These are phyloP conservation scores for Geopyxis carbonaria DNA, from an alignment of 495 filamentous ascomycete species.

Conservation along the genomic window DNA sequence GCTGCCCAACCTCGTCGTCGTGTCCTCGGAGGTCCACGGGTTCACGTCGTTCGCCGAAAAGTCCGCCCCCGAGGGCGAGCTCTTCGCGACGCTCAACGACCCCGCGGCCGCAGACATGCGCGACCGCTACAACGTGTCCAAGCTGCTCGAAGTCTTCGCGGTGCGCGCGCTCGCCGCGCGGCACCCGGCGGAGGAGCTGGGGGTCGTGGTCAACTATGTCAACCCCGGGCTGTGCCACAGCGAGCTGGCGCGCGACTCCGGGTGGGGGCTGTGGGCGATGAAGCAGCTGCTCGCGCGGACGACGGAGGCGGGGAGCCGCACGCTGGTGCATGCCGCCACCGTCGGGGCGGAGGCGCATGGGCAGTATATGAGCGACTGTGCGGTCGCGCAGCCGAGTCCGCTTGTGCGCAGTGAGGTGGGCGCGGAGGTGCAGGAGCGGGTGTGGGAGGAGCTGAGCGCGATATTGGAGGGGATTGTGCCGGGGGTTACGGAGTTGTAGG, in stretches of 20 bases:
- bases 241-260: slow-evolving; percentile 27
- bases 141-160: slow-evolving; percentile 36
- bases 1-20: slow-evolving; percentile 25
- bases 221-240: slow-evolving; percentile 39
- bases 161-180: slow-evolving; percentile 31
- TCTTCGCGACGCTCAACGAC: not conserved
- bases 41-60: slow-evolving; percentile 5
- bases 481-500: too few species aligned
- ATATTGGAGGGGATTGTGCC: too few species aligned
- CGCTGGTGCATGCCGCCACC: too few species aligned
- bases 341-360: too few species aligned
- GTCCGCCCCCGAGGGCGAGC: not conserved
- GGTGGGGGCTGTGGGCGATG: too few species aligned
- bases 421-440: too few species aligned
- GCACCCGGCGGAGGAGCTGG: slow-evolving; percentile 13
- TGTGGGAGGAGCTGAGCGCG: too few species aligned
- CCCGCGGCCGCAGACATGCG: slow-evolving; percentile 2
- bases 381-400: too few species aligned
- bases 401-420: too few species aligned
- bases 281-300: too few species aligned
- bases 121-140: slow-evolving; percentile 34
- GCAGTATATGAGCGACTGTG: too few species aligned
- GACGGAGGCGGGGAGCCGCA: too few species aligned
- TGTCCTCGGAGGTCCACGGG: slow-evolving; percentile 30
- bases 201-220: slow-evolving; percentile 36